phyloP scores from a whole-genome alignment of 768 basidiomycete genomes.

The Russula virescens region DNA sequence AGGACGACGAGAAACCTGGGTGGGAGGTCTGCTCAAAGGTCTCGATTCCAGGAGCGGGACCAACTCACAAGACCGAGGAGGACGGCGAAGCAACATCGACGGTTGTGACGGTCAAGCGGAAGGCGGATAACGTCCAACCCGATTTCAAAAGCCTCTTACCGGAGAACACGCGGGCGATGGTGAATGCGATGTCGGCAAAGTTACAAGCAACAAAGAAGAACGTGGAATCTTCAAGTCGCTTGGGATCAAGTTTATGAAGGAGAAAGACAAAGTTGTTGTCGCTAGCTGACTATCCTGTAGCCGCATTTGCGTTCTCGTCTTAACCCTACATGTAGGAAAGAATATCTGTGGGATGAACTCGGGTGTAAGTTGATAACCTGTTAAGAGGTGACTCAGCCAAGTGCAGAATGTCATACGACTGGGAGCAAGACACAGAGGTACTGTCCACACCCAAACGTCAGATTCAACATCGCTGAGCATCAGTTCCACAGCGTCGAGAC shows the following conservation, averaged over 20 bases:
- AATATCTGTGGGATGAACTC: neutral
- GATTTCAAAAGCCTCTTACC: constrained; percentile 62
- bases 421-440: too few relatives aligned
- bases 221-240: constrained; percentile 28
- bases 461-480: too few relatives aligned
- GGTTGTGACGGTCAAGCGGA: constrained; percentile 75
- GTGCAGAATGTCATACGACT: too few relatives aligned
- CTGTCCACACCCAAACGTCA: too few relatives aligned
- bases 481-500: too few relatives aligned
- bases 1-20: constrained; percentile 91
- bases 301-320: neutral
- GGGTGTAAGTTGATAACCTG: too few relatives aligned
- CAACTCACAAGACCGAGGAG: constrained; percentile 13
- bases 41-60: constrained; percentile 32
- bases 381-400: too few relatives aligned
- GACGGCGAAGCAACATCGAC: constrained; percentile 28
- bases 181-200: constrained; percentile 43
- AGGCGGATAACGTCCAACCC: constrained; percentile 75
- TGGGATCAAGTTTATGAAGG: constrained; percentile 24
- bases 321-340: neutral
- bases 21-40: constrained; percentile 81
- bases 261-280: constrained; percentile 11
- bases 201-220: constrained; percentile 51
- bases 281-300: neutral
- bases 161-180: constrained; percentile 55